phyloP scores from a whole-genome alignment of 129 eudicot species.

The Flaveria brownii region DNA sequence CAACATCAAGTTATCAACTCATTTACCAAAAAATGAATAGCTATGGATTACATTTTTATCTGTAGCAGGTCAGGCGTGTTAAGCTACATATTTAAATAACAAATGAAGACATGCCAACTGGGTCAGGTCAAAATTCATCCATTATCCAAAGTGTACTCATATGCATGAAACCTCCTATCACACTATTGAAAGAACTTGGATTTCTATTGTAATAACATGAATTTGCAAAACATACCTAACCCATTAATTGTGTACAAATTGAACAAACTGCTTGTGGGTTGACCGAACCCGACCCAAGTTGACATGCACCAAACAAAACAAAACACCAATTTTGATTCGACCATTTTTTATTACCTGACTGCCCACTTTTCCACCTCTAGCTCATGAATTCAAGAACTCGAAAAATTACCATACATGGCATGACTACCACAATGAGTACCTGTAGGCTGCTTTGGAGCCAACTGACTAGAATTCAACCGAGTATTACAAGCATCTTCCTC shows the following conservation, averaged over 20 bases:
- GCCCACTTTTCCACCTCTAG: background rate
- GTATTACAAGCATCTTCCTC: conserved; percentile 64
- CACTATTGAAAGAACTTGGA: background rate
- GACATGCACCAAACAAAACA: background rate
- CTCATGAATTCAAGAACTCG: background rate
- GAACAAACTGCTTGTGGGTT: background rate
- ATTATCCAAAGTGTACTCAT: background rate
- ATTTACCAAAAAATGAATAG: background rate
- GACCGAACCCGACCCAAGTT: too few species aligned
- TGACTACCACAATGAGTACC: conserved; percentile 40
- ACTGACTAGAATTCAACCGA: conserved; percentile 38
- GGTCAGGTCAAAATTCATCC: background rate
- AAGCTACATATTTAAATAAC: background rate
- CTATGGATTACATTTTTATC: background rate
- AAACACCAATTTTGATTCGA: background rate
- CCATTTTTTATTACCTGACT: background rate
- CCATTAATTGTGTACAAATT: background rate
- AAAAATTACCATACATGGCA: background rate
- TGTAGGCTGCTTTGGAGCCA: conserved; percentile 37
- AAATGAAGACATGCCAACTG: background rate
- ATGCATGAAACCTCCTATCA: background rate
- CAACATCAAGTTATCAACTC: background rate
- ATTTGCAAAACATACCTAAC: background rate
- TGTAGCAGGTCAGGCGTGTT: background rate
- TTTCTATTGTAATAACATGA: background rate